Conservation (phyloP, 176 grass and related monocot species). For the Pontederia paniculata region DNA sequence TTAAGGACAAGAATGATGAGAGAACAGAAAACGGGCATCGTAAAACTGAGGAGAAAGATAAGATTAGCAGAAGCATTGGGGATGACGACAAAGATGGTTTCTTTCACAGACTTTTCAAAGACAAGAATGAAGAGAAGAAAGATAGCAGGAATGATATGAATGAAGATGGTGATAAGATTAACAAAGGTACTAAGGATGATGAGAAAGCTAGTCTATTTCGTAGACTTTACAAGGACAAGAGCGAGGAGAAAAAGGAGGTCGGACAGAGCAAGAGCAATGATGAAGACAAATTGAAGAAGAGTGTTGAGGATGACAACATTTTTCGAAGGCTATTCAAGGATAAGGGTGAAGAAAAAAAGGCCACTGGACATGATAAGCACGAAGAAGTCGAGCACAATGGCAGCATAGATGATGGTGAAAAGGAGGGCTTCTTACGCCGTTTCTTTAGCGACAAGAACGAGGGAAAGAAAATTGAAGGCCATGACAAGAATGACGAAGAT, state of each 20-base stretch:
- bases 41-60: conserved; percentile 2
- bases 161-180: conserved; percentile 31
- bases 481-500: conserved; percentile 46
- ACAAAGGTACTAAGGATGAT: conserved; percentile 37
- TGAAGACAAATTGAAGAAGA: conserved; percentile 29
- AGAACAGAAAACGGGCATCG: background rate
- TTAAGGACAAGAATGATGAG: conserved; percentile 69
- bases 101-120: conserved; percentile 10
- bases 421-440: conserved; percentile 83
- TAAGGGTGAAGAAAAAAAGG: conserved; percentile 87
- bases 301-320: conserved; percentile 55
- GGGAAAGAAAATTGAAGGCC: conserved; percentile 47
- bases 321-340: conserved; percentile 96
- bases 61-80: background rate
- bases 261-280: conserved; percentile 37
- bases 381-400: conserved; percentile 46
- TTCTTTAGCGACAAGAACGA: conserved; percentile 91
- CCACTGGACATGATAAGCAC: conserved; percentile 33
- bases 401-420: conserved; percentile 61
- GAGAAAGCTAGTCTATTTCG: conserved; percentile 53
- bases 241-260: conserved; percentile 69
- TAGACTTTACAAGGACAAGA: conserved; percentile 84
- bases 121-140: conserved; percentile 27
- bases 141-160: conserved; percentile 20
- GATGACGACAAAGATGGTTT: conserved; percentile 12